Conservation (phyloP, 176 grass and related monocot genomes). For the Musa itinerans region DNA sequence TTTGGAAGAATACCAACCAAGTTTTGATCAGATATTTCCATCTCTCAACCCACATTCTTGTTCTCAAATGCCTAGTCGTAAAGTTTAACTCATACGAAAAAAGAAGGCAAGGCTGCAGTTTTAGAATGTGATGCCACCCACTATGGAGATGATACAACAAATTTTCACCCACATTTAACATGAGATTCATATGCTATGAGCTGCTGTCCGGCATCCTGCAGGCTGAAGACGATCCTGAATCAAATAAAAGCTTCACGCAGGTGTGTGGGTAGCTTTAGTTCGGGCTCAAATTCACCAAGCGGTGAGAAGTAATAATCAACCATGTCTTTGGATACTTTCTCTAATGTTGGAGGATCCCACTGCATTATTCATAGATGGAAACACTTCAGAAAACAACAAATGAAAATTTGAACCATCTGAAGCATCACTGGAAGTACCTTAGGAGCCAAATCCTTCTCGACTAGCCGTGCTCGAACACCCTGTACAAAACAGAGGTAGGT, state of each 20-base stretch:
- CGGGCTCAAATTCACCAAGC: constrained; percentile 61
- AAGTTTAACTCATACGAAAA: too few relatives aligned
- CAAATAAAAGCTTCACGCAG: constrained; percentile 66
- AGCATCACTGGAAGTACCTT: constrained; percentile 50
- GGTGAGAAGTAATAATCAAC: constrained; percentile 70
- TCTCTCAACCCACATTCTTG: too few relatives aligned
- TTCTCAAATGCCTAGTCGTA: too few relatives aligned
- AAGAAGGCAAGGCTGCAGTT: too few relatives aligned
- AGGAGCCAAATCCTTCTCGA: constrained; percentile 64
- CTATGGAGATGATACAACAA: too few relatives aligned
- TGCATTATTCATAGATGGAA: constrained; percentile 26
- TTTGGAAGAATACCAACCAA: too few relatives aligned
- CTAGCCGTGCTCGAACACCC: constrained; percentile 77
- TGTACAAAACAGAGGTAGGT: constrained; percentile 15
- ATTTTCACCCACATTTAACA: too few relatives aligned
- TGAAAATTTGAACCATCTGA: background rate
- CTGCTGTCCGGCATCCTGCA: background rate
- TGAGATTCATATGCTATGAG: too few relatives aligned
- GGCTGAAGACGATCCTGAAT: constrained; percentile 1
- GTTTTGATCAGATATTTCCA: too few relatives aligned
- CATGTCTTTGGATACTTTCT: constrained; percentile 70
- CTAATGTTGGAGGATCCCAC: constrained; percentile 91
- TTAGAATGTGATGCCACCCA: too few relatives aligned
- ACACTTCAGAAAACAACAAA: background rate
- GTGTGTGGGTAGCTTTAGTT: constrained; percentile 75